Evolutionary conservation across 345 rosid species (phyloP).

Genomic region (Murraya koenigii): DNA sequence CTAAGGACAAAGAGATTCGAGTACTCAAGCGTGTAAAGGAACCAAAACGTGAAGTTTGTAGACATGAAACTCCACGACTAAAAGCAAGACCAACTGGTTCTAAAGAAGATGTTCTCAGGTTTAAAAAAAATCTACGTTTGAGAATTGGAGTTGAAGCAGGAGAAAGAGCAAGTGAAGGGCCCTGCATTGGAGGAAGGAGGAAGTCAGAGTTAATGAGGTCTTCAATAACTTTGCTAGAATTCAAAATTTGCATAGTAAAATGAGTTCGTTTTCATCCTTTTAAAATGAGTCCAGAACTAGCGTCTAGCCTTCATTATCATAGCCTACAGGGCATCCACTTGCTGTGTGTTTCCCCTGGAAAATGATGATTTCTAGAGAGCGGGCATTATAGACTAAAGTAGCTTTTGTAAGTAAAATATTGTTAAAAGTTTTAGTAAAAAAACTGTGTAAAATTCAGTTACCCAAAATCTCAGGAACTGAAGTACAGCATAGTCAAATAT

Average conservation of each 20-base stretch:
- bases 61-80: constrained; percentile 5
- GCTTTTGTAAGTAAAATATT: too few species aligned
- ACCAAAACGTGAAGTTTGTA: neutral
- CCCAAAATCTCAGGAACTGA: neutral
- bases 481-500: neutral
- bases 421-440: too few species aligned
- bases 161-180: constrained; percentile 15
- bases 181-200: constrained; percentile 20
- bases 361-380: neutral
- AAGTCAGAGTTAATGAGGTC: neutral
- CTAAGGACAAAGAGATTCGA: constrained; percentile 13
- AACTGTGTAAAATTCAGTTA: too few species aligned
- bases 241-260: neutral
- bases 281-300: neutral
- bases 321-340: too few species aligned
- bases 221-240: constrained; percentile 9
- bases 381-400: neutral
- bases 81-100: constrained; percentile 11
- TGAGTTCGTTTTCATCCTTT: neutral
- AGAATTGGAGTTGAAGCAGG: constrained; percentile 27
- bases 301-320: neutral
- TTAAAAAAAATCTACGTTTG: constrained; percentile 15
- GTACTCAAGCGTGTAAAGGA: constrained; percentile 4
- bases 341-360: neutral
- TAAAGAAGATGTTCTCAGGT: neutral